Evolutionary conservation across 2,329 filamentous ascomycete species (phyloP), one percentile per base, ranked within the genome.

Genomic region (Monosporascus sp.): DNA sequence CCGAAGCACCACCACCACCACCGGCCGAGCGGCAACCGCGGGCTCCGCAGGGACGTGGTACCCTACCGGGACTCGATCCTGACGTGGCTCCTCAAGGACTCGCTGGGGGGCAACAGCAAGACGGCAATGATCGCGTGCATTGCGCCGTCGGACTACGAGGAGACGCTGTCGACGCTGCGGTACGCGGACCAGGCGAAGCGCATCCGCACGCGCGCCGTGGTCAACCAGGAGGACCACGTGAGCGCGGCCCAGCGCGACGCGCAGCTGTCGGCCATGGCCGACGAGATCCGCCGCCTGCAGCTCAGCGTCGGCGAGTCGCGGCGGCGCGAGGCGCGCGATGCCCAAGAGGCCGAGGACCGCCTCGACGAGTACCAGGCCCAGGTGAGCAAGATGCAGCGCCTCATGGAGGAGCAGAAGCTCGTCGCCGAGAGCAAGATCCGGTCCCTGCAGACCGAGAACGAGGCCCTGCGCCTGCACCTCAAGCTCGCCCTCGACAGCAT

Each of bases 111-210:
- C 52, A 99, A 99, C 78, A 93, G 87, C 66, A 99, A 97, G 73
- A 99, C 94, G 9, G 94, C 94, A 57, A 99, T 99, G 94, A 97
- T 99, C 64, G 94, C 94, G 8, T 97, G 94, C 69, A 96, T 99
- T 62, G 87, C 91, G 5, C 94, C 94, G 0, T 87, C 89, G 1
- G 94, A 99, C 73, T 97, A 99, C 67, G 94, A 99, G 53, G 94
- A 99, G 70, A 99, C 94, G 0, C 81, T 99, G 1, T 96, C 90
- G 2, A 99, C 94, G 1, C 83, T 99, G 14, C 90, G 94, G 38
- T 99, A 99, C 70, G 94, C 94, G 20, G 93, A 99, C 70, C 93
- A 97, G 72, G 94, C 94, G 56, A 99, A 99, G 77, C 88, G 89
- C 52, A 99, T 99, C 74, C 90, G 92, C 65, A 97, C 92, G 37